These are phyloP conservation scores for Exophiala viscosa DNA, from an alignment of 2,329 filamentous ascomycete species.

Conservation along the genomic window DNA sequence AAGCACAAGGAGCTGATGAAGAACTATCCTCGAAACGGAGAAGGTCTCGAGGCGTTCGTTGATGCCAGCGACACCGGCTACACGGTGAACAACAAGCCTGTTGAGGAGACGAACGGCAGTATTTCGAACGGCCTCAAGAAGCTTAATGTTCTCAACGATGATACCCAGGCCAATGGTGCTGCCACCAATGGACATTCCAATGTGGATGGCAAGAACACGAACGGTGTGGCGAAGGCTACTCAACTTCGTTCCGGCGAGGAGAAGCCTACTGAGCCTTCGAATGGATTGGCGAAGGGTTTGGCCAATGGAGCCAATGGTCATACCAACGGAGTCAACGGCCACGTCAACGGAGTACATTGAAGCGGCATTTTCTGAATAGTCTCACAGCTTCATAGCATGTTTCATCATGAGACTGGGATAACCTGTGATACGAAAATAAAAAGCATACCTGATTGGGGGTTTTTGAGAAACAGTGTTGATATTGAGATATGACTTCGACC, in stretches of 20 bases:
- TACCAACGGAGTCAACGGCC: slow-evolving; percentile 6
- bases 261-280: slow-evolving; percentile 15
- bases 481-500: too few relatives aligned
- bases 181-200: slow-evolving; percentile 11
- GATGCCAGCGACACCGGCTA: slow-evolving; percentile 66
- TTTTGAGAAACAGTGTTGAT: too few relatives aligned
- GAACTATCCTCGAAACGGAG: slow-evolving; percentile 60
- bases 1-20: slow-evolving; percentile 63
- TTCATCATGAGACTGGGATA: too few relatives aligned
- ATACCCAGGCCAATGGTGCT: neutral
- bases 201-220: slow-evolving; percentile 5
- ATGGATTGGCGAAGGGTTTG: slow-evolving; percentile 11
- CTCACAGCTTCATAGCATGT: neutral
- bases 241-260: slow-evolving; percentile 20
- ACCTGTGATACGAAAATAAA: too few relatives aligned
- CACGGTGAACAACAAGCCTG: slow-evolving; percentile 40
- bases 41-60: slow-evolving; percentile 65
- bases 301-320: slow-evolving; percentile 13
- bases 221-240: slow-evolving; percentile 12
- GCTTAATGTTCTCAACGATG: slow-evolving; percentile 27
- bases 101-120: slow-evolving; percentile 13
- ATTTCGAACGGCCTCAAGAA: slow-evolving; percentile 16
- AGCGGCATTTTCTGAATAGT: neutral
- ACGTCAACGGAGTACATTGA: slow-evolving; percentile 2
- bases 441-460: too few relatives aligned